These are phyloP conservation scores for Drechslerella stenobrocha DNA, from an alignment of 2,329 filamentous ascomycete species.

Conservation along the genomic window DNA sequence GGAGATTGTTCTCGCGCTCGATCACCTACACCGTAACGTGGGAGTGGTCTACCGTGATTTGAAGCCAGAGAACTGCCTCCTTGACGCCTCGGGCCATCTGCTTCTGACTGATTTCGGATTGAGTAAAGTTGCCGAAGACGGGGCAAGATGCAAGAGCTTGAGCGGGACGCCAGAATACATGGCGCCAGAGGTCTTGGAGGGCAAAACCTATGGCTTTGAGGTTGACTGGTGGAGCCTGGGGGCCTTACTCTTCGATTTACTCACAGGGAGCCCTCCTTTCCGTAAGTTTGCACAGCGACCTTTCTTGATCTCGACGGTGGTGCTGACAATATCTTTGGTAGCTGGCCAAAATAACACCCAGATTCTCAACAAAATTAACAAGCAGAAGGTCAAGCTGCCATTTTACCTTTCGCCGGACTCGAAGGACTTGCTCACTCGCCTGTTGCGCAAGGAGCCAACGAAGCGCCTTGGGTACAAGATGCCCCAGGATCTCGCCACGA, in stretches of 20 bases:
- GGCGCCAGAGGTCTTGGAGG: constrained; percentile 91
- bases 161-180: constrained; percentile 98
- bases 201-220: constrained; percentile 82
- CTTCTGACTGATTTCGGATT: constrained; percentile 95
- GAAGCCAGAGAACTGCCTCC: constrained; percentile 95
- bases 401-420: constrained; percentile 91
- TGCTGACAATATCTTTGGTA: constrained; percentile 52
- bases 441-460: constrained; percentile 86
- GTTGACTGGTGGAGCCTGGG: constrained; percentile 99
- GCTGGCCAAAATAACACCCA: constrained; percentile 83
- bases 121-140: constrained; percentile 78
- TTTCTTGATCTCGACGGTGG: neutral
- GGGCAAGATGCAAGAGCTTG: constrained; percentile 78
- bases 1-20: constrained; percentile 91
- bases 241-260: constrained; percentile 84
- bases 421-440: constrained; percentile 86
- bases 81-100: constrained; percentile 88
- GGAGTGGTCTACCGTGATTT: constrained; percentile 96
- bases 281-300: constrained; percentile 47
- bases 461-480: constrained; percentile 88
- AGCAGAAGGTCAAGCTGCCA: constrained; percentile 83
- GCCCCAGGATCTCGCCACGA: constrained; percentile 79
- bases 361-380: constrained; percentile 92
- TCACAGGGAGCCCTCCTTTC: constrained; percentile 91
- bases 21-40: constrained; percentile 86